Conservation (phyloP, 805 yeast species). For the Wickerhamiella australiensis region DNA sequence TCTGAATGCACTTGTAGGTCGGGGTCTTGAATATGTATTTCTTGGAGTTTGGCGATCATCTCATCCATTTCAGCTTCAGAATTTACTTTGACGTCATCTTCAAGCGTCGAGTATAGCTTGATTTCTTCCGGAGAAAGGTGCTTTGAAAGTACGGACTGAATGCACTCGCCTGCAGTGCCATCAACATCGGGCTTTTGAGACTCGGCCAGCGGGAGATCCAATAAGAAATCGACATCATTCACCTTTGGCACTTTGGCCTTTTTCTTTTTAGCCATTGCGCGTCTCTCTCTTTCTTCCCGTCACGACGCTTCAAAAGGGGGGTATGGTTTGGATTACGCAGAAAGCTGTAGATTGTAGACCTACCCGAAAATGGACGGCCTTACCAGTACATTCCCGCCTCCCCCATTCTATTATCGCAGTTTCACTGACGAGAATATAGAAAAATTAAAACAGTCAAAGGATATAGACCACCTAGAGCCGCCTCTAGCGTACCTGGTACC, state of each 20-base stretch:
- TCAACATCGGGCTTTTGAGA: not conserved
- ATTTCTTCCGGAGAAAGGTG: not conserved
- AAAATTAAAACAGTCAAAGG: constrained; percentile 28
- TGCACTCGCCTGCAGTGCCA: not conserved
- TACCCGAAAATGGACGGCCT: constrained; percentile 24
- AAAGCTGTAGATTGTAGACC: not conserved
- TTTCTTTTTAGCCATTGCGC: constrained; percentile 14
- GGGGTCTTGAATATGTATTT: not conserved
- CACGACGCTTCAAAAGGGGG: no score
- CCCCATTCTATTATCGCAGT: constrained; percentile 69
- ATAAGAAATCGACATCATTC: not conserved
- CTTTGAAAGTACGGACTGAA: not conserved
- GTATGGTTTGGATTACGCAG: not conserved
- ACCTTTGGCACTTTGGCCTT: constrained; percentile 8
- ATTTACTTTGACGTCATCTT: not conserved
- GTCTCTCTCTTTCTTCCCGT: not conserved
- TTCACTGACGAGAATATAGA: constrained; percentile 55
- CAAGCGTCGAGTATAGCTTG: not conserved
- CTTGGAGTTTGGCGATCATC: constrained; percentile 2
- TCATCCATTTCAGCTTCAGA: constrained; percentile 4
- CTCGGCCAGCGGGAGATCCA: not conserved
- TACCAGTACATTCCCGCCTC: constrained; percentile 84
- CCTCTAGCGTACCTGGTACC: constrained; percentile 24
- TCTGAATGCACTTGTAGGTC: constrained; percentile 9
- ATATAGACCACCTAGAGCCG: constrained; percentile 16